Evolutionary conservation across 2,329 filamentous ascomycete genomes (phyloP).

Genomic region (Stenocarpella maydis): DNA sequence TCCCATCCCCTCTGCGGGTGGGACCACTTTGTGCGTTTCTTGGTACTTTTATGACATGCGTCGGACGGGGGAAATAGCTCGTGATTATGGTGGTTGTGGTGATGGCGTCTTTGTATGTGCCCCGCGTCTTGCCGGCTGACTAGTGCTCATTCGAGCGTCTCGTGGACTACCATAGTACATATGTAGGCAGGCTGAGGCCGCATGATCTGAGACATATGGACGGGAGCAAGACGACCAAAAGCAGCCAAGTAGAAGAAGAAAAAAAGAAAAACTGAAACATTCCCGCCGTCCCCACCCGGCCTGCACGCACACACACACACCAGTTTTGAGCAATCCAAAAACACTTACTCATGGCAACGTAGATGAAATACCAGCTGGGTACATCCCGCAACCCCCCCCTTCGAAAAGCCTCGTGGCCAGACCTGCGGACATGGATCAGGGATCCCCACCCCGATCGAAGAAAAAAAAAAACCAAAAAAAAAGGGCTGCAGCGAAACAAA

Average conservation of each 20-base stretch:
- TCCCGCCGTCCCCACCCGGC: not conserved
- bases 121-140: not conserved
- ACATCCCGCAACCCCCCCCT: not conserved
- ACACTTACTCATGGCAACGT: too few species aligned
- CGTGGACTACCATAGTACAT: not conserved
- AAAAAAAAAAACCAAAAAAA: not conserved
- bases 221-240: not conserved
- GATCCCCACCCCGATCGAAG: constrained; percentile 6
- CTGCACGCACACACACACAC: too few species aligned
- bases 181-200: not conserved
- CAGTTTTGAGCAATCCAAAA: too few species aligned
- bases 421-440: constrained; percentile 28
- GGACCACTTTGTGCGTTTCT: not conserved
- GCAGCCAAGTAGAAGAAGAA: not conserved
- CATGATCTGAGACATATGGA: constrained; percentile 14
- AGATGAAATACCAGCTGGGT: too few species aligned
- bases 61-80: not conserved
- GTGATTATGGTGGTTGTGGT: not conserved
- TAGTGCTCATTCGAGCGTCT: not conserved
- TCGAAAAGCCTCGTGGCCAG: not conserved
- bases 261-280: not conserved
- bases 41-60: constrained; percentile 21
- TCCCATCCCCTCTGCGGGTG: too few species aligned
- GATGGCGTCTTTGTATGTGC: not conserved
- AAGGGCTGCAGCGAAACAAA: not conserved